These are phyloP conservation scores for Effrenium voratum DNA, from an alignment of 73 alveolate species.

Conservation along the genomic window DNA sequence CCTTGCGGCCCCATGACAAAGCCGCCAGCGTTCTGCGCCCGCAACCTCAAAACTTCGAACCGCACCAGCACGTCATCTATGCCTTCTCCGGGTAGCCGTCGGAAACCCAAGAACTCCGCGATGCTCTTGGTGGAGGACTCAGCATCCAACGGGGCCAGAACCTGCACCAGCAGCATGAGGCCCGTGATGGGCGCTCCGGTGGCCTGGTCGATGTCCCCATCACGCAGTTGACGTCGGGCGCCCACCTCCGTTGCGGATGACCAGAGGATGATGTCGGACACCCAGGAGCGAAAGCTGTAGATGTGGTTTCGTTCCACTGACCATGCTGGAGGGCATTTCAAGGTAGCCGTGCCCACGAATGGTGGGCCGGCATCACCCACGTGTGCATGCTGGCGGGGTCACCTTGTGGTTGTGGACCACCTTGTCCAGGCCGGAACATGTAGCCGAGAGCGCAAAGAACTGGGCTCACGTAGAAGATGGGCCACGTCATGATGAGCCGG, in stretches of 20 bases:
- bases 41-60: constrained; percentile 6
- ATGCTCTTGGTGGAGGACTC: background rate
- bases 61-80: constrained; percentile 16
- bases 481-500: too few species aligned
- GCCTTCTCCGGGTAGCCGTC: background rate
- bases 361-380: constrained; percentile 82
- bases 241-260: constrained; percentile 20
- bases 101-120: background rate
- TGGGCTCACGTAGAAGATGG: too few species aligned
- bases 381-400: too few species aligned
- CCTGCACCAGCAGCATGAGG: background rate
- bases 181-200: background rate
- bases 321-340: constrained; percentile 36
- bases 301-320: constrained; percentile 11
- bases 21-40: constrained; percentile 15
- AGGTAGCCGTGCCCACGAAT: constrained; percentile 39
- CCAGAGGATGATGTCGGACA: constrained; percentile 2
- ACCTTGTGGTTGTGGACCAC: too few species aligned
- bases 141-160: background rate
- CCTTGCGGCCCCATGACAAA: background rate
- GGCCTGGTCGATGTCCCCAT: background rate
- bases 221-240: background rate
- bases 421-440: too few species aligned
- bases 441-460: too few species aligned
- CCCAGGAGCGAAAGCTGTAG: background rate